A percentile compares a stretch with the other conserved stretches of the same genome.
Evolutionary conservation across 2,329 filamentous ascomycete genomes (phyloP).

Genomic region (Phialophora tarda): DNA sequence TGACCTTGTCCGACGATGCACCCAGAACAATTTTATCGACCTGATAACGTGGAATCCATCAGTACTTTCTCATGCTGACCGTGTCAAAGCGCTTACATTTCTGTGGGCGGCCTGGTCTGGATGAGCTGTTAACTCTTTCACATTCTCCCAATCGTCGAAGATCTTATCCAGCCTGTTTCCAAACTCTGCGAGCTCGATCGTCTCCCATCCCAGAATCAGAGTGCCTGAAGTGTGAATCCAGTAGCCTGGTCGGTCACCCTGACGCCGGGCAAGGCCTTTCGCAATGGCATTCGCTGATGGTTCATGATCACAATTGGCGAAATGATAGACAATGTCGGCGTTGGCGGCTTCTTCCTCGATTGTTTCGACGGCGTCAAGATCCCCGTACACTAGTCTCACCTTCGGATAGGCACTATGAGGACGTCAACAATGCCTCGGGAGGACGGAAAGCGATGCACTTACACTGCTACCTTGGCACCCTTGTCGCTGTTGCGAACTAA

Average conservation of each 20-base stretch:
- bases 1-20: slow-evolving; percentile 55
- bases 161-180: slow-evolving; percentile 52
- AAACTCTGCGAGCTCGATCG: slow-evolving; percentile 47
- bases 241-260: slow-evolving; percentile 45
- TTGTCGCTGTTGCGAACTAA: slow-evolving; percentile 54
- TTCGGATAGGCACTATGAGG: slow-evolving; percentile 45
- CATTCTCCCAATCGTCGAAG: slow-evolving; percentile 54
- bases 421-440: not conserved
- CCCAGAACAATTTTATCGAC: slow-evolving; percentile 72
- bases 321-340: slow-evolving; percentile 53
- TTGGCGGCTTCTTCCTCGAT: slow-evolving; percentile 54
- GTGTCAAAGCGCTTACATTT: slow-evolving; percentile 9
- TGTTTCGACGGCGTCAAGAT: slow-evolving; percentile 48
- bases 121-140: slow-evolving; percentile 49
- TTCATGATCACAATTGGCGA: slow-evolving; percentile 51
- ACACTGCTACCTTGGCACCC: slow-evolving; percentile 46
- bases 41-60: slow-evolving; percentile 43
- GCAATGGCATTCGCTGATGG: slow-evolving; percentile 50
- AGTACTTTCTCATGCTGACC: not conserved
- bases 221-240: slow-evolving; percentile 55
- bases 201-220: slow-evolving; percentile 51
- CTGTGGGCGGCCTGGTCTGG: slow-evolving; percentile 62
- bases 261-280: slow-evolving; percentile 45
- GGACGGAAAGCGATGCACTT: not conserved
- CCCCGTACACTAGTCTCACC: slow-evolving; percentile 51